Evolutionary conservation across 2,329 filamentous ascomycete genomes (phyloP).

Genomic region (Pezicula radicicola): DNA sequence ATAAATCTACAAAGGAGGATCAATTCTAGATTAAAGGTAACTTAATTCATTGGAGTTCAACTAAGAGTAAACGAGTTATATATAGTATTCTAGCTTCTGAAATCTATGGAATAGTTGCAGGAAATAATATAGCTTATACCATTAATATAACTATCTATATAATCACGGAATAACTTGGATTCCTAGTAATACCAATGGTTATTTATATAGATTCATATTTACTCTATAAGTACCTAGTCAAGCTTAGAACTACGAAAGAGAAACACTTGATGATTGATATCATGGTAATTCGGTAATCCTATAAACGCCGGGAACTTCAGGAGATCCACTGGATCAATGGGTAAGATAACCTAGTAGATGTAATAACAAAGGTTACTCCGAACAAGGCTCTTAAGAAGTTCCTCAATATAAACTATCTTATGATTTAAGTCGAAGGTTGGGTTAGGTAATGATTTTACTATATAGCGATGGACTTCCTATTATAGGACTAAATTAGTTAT

Average conservation of each 20-base stretch:
- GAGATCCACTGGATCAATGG: conserved; percentile 17
- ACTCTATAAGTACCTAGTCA: conserved; percentile 15
- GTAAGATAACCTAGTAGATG: conserved; percentile 8
- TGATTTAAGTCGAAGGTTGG: conserved; percentile 3
- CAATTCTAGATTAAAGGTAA: conserved; percentile 9
- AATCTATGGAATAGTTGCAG: conserved; percentile 11
- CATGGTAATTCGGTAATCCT: conserved; percentile 14
- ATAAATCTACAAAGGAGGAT: conserved; percentile 1
- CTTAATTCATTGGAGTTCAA: conserved; percentile 12
- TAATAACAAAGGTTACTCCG: conserved; percentile 7
- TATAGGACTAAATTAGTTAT: no score
- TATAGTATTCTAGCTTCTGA: conserved; percentile 11
- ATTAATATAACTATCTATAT: no score
- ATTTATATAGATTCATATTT: conserved; percentile 14
- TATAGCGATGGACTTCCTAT: no score
- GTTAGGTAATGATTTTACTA: no score
- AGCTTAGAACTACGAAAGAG: conserved; percentile 14
- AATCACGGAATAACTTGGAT: not conserved
- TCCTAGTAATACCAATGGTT: conserved; percentile 5
- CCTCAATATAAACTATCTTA: no score
- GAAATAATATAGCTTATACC: conserved; percentile 8
- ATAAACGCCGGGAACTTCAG: conserved; percentile 10
- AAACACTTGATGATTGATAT: conserved; percentile 19
- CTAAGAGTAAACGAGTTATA: conserved; percentile 12
- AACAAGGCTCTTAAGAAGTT: conserved; percentile 8